Evolutionary conservation across 139 green algal genomes (phyloP).

Genomic region (Protoeuglena noctilucae): DNA sequence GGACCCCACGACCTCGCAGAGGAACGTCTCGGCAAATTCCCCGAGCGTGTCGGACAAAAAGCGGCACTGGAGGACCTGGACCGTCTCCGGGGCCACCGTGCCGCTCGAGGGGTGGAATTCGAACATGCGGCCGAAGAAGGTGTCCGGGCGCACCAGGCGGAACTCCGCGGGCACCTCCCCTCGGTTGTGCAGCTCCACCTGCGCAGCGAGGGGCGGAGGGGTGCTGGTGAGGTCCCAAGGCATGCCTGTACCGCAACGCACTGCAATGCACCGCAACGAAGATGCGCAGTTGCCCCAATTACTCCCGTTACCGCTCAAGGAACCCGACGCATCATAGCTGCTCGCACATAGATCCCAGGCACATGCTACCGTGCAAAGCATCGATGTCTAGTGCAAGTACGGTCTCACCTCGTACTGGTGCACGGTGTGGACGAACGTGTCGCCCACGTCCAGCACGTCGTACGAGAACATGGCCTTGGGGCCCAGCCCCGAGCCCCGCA

Average conservation of each 20-base stretch:
- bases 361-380: no score
- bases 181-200: slow-evolving; percentile 57
- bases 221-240: no score
- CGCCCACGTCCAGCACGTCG: slow-evolving; percentile 59
- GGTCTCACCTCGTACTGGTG: slow-evolving; percentile 54
- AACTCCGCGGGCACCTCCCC: slow-evolving; percentile 20
- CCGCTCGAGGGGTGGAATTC: slow-evolving; percentile 47
- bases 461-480: slow-evolving; percentile 52
- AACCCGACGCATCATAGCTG: no score
- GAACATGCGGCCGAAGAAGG: slow-evolving; percentile 41
- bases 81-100: slow-evolving; percentile 20
- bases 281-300: no score
- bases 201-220: no score
- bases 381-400: no score
- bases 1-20: slow-evolving; percentile 33
- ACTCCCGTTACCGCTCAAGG: no score
- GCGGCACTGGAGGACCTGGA: slow-evolving; percentile 26
- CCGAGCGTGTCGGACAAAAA: slow-evolving; percentile 47
- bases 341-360: no score
- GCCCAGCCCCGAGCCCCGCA: slow-evolving; percentile 33
- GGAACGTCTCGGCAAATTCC: slow-evolving; percentile 48
- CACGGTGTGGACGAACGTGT: slow-evolving; percentile 51
- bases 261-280: no score
- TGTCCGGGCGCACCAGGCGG: slow-evolving; percentile 21
- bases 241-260: no score